phyloP scores from a whole-genome alignment of 108 stramenopile species.

The Cyclotella kingstonii region DNA sequence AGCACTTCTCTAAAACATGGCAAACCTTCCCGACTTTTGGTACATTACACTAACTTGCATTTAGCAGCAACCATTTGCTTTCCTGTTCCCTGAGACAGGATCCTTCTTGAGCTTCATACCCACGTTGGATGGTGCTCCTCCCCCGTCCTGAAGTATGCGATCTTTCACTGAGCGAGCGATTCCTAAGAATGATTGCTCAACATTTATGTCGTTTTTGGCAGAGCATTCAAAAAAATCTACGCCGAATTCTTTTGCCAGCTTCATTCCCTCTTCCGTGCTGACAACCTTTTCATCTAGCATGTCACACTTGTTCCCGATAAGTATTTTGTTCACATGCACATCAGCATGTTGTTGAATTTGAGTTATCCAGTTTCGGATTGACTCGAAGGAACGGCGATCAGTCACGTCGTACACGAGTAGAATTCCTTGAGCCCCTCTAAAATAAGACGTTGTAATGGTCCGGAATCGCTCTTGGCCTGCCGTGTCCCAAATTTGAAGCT shows the following conservation, averaged over 20 bases:
- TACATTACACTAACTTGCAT: too few relatives aligned
- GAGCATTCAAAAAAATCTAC: constrained; percentile 97
- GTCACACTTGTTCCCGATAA: constrained; percentile 99
- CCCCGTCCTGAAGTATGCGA: constrained; percentile 75
- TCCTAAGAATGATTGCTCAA: constrained; percentile 83
- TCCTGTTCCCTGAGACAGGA: constrained; percentile 37
- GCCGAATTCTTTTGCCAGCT: constrained; percentile 91
- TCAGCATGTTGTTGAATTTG: constrained; percentile 98
- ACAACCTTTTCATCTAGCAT: constrained; percentile 94
- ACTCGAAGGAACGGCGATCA: constrained; percentile 96
- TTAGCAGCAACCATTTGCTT: constrained; percentile 33
- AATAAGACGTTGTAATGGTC: constrained; percentile 95
- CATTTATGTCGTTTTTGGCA: constrained; percentile 95
- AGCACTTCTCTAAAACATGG: too few relatives aligned
- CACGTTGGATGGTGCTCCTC: constrained; percentile 61
- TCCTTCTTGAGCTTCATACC: constrained; percentile 37
- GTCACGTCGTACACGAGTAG: constrained; percentile 99
- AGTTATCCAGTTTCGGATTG: constrained; percentile 96
- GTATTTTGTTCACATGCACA: constrained; percentile 94
- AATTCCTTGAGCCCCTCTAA: constrained; percentile 97
- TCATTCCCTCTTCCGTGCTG: constrained; percentile 90
- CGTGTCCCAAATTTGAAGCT: constrained; percentile 96
- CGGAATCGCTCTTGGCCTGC: constrained; percentile 94
- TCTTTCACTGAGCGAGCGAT: constrained; percentile 85
- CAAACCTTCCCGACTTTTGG: too few relatives aligned